phyloP scores from a whole-genome alignment of 2,329 filamentous ascomycete species.

The Neonectria coccinea region DNA sequence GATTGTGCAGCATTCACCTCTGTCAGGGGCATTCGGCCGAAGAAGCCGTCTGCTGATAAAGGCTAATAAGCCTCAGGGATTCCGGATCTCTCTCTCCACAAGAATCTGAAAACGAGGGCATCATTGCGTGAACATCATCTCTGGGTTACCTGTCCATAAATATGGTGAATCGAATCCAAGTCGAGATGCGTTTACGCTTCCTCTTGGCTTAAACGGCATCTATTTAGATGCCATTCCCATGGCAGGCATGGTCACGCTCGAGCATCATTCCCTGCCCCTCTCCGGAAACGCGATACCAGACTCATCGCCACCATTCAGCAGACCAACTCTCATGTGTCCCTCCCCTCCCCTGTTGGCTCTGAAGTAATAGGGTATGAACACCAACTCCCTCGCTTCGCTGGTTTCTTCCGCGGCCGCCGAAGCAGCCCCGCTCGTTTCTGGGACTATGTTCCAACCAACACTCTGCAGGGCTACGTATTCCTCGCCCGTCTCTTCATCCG shows the following conservation, averaged over 20 bases:
- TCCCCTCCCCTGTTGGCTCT: constrained; percentile 28
- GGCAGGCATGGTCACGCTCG: background rate
- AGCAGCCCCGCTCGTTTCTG: constrained; percentile 4
- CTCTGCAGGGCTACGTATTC: constrained; percentile 25
- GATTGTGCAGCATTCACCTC: background rate
- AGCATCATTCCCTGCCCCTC: background rate
- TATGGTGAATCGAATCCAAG: background rate
- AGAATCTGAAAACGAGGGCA: background rate
- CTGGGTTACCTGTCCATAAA: background rate
- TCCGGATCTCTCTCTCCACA: background rate
- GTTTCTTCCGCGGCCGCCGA: constrained; percentile 8
- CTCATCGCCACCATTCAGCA: constrained; percentile 23
- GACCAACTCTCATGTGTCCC: constrained; percentile 36
- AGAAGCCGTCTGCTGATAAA: background rate
- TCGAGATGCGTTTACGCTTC: background rate
- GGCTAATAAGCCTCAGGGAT: background rate
- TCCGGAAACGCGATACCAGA: constrained; percentile 29
- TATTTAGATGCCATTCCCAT: background rate
- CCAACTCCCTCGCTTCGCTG: constrained; percentile 8
- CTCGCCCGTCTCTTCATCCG: constrained; percentile 20
- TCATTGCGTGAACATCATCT: background rate
- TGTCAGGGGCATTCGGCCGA: background rate
- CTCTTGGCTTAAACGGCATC: background rate
- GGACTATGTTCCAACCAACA: constrained; percentile 22
- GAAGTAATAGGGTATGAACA: constrained; percentile 29